phyloP scores from a whole-genome alignment of 495 filamentous ascomycete species.

The Sordaria brevicollis region DNA sequence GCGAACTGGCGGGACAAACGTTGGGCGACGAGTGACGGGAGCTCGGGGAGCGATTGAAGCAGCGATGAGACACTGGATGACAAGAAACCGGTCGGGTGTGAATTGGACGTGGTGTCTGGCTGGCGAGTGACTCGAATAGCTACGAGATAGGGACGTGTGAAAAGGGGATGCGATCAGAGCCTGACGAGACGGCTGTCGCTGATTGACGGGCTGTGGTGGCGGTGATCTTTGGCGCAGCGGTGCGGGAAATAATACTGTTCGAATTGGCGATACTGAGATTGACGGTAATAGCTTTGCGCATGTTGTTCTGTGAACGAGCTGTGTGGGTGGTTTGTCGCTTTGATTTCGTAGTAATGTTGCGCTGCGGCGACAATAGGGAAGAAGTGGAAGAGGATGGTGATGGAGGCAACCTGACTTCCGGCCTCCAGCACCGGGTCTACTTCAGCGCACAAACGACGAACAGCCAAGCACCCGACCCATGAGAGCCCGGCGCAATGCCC shows the following conservation, averaged over 20 bases:
- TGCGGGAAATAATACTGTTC: constrained; percentile 16
- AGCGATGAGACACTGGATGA: neutral
- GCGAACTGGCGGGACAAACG: neutral
- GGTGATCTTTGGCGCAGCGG: neutral
- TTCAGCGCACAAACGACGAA: neutral
- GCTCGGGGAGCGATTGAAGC: neutral
- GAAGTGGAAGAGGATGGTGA: constrained; percentile 13
- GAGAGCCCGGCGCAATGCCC: neutral
- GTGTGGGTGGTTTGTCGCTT: constrained; percentile 1
- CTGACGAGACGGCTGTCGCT: constrained; percentile 7
- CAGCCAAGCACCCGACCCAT: neutral
- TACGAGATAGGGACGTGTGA: constrained; percentile 9
- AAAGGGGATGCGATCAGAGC: constrained; percentile 2
- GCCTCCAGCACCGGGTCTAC: neutral
- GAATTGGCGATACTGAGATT: constrained; percentile 11
- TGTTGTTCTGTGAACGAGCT: constrained; percentile 8
- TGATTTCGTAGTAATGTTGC: neutral
- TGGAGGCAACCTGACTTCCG: constrained; percentile 1
- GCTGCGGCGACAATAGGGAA: neutral
- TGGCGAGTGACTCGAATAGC: neutral
- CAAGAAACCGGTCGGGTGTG: neutral
- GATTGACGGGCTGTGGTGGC: neutral
- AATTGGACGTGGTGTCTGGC: neutral
- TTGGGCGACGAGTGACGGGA: neutral
- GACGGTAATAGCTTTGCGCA: constrained; percentile 17